Evolutionary conservation across 805 yeast genomes (phyloP).

Genomic region (Barnettozyma populi): DNA sequence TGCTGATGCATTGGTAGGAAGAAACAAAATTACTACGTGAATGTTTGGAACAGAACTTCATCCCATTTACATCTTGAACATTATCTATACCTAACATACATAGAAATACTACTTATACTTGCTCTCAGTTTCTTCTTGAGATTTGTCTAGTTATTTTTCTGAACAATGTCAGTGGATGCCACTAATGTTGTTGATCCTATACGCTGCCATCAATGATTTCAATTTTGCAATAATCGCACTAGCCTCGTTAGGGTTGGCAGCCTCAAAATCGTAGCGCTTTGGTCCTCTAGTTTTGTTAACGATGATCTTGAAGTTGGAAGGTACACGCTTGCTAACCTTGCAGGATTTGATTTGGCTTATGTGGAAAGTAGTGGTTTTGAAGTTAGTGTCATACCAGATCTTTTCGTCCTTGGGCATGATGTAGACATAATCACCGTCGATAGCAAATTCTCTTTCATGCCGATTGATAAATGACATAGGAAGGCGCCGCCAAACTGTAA

Average conservation of each 20-base stretch:
- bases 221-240: conserved; percentile 73
- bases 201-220: conserved; percentile 49
- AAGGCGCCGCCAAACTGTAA: conserved; percentile 85
- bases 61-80: too few species aligned
- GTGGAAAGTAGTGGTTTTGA: conserved; percentile 84
- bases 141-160: neutral
- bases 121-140: neutral
- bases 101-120: neutral
- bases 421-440: conserved; percentile 93
- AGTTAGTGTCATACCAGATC: conserved; percentile 58
- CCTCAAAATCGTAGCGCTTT: conserved; percentile 85
- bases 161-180: neutral
- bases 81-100: neutral
- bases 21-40: conserved; percentile 29
- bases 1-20: conserved; percentile 81
- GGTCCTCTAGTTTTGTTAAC: conserved; percentile 63
- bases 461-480: conserved; percentile 76
- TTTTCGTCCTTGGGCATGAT: conserved; percentile 80
- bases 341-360: conserved; percentile 68
- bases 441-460: conserved; percentile 76
- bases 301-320: conserved; percentile 75
- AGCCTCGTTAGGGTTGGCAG: conserved; percentile 53
- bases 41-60: too few species aligned
- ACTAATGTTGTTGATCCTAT: conserved; percentile 34
- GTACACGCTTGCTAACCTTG: conserved; percentile 72